Percentiles rank a stretch among this genome's conserved stretches.
phyloP scores from a whole-genome alignment of 2,329 filamentous ascomycete species.

The Sphaerulina populicola region DNA sequence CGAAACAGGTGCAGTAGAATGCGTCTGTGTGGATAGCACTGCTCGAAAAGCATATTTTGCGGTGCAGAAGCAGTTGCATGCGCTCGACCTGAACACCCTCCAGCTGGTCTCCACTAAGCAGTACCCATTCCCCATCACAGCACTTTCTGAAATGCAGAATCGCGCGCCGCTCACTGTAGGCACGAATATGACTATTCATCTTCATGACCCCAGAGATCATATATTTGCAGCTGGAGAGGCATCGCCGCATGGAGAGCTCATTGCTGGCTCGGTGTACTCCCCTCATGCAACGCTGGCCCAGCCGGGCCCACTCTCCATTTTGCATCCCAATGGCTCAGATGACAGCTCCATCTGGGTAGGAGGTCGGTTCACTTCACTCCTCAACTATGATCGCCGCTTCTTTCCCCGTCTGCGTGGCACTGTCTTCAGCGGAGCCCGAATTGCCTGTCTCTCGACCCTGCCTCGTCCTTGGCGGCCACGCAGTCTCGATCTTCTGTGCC shows the following conservation, averaged over 20 bases:
- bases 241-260: conserved; percentile 22
- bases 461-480: conserved; percentile 59
- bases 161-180: conserved; percentile 72
- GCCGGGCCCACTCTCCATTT: conserved; percentile 71
- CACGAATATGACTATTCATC: conserved; percentile 69
- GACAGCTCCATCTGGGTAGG: conserved; percentile 75
- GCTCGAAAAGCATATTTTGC: conserved; percentile 68
- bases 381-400: conserved; percentile 80
- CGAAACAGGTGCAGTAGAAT: conserved; percentile 67
- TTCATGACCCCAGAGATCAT: conserved; percentile 64
- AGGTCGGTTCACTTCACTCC: conserved; percentile 77
- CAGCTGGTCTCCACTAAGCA: conserved; percentile 58
- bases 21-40: conserved; percentile 67
- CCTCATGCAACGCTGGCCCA: conserved; percentile 65
- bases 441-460: conserved; percentile 64
- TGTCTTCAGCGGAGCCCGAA: conserved; percentile 72
- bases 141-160: conserved; percentile 61
- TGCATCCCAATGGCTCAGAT: conserved; percentile 59
- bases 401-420: conserved; percentile 71
- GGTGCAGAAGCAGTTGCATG: conserved; percentile 65
- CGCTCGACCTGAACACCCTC: conserved; percentile 71
- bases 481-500: conserved; percentile 51
- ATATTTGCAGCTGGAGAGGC: conserved; percentile 15
- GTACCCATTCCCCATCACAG: conserved; percentile 76
- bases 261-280: conserved; percentile 34